These are phyloP conservation scores for Psophocarpus tetragonolobus DNA, from an alignment of 306 rosid genomes.

Conservation along the genomic window DNA sequence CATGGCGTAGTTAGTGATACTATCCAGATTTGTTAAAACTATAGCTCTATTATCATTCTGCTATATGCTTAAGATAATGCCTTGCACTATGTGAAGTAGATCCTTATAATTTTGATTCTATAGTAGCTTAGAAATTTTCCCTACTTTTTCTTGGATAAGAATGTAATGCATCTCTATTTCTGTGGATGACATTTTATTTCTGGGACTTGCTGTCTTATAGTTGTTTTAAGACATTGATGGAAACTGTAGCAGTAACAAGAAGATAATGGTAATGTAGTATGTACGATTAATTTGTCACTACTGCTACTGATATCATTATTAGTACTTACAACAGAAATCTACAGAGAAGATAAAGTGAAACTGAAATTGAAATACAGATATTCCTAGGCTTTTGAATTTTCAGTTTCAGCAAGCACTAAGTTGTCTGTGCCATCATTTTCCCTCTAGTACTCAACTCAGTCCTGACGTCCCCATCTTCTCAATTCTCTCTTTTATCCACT, in stretches of 20 bases:
- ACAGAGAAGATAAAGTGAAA: constrained; percentile 24
- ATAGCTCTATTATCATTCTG: constrained; percentile 4
- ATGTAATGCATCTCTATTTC: constrained; percentile 23
- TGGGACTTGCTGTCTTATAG: constrained; percentile 5
- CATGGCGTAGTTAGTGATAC: constrained; percentile 23
- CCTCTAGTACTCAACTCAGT: background rate
- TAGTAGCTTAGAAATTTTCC: background rate
- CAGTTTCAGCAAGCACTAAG: too few relatives aligned
- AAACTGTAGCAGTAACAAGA: constrained; percentile 2
- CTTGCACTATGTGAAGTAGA: constrained; percentile 1
- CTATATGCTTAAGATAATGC: background rate
- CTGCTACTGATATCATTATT: constrained; percentile 5
- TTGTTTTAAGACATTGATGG: constrained; percentile 23
- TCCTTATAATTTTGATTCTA: constrained; percentile 1
- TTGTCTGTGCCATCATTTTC: background rate
- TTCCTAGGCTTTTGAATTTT: background rate
- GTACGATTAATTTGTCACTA: background rate
- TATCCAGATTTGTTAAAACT: constrained; percentile 12
- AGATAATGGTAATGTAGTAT: background rate
- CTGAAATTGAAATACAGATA: constrained; percentile 1
- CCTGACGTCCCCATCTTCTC: constrained; percentile 4
- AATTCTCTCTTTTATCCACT: background rate
- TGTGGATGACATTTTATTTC: background rate
- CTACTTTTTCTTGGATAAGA: constrained; percentile 9
- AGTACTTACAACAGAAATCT: background rate